A percentile compares a stretch with the other conserved stretches of the same genome.
Conservation (phyloP, 768 basidiomycete genomes). For the Exsudoporus frostii region DNA sequence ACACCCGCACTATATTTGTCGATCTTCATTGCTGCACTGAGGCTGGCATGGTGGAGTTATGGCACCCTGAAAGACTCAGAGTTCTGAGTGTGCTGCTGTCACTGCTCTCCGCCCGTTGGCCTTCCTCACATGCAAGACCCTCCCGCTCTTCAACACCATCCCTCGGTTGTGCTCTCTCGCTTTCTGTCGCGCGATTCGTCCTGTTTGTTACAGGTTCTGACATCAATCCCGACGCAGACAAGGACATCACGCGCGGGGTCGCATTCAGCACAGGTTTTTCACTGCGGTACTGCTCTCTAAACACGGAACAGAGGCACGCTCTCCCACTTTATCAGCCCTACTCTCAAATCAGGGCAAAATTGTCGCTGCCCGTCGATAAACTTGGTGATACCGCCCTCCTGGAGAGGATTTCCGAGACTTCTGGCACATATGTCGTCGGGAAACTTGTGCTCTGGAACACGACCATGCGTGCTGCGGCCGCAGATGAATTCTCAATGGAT, state of each 20-base stretch:
- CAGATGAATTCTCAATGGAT: constrained; percentile 66
- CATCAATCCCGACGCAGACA: constrained; percentile 67
- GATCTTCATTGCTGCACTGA: constrained; percentile 53
- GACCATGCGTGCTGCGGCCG: constrained; percentile 57
- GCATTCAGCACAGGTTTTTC: constrained; percentile 54
- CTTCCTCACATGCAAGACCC: constrained; percentile 8
- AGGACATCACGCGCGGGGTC: constrained; percentile 67
- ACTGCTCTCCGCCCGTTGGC: constrained; percentile 27
- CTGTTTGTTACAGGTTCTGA: constrained; percentile 76
- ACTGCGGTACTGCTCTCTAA: constrained; percentile 53
- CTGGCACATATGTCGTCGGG: constrained; percentile 39
- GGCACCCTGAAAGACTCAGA: constrained; percentile 57
- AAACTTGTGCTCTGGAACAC: constrained; percentile 46
- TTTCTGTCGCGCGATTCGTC: constrained; percentile 60
- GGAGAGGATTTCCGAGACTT: constrained; percentile 33
- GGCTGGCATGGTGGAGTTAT: constrained; percentile 61
- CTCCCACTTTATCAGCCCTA: constrained; percentile 27
- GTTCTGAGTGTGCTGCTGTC: constrained; percentile 51
- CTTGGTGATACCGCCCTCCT: constrained; percentile 44
- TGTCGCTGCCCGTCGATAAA: constrained; percentile 53
- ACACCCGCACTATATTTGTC: constrained; percentile 40
- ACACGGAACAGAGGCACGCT: constrained; percentile 13
- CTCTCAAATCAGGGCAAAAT: constrained; percentile 47
- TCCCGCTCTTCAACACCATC: constrained; percentile 40
- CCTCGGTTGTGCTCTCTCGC: constrained; percentile 50